These are phyloP conservation scores for Fragaria vesca DNA, from an alignment of 306 rosid species.

Conservation along the genomic window DNA sequence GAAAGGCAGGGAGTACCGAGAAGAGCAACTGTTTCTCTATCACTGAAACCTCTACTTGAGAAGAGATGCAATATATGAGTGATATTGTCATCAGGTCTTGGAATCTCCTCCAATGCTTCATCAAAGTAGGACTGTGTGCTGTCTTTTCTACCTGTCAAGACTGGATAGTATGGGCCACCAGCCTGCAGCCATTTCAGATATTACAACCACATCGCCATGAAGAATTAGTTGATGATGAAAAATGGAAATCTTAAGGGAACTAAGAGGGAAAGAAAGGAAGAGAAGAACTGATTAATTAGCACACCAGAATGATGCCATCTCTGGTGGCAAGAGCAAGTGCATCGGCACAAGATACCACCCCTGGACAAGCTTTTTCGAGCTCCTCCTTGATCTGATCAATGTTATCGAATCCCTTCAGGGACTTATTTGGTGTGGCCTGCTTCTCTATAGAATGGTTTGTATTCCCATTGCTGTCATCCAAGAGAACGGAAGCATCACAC, in stretches of 20 bases:
- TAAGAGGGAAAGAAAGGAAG: not conserved
- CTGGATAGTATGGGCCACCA: constrained; percentile 87
- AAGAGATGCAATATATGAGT: constrained; percentile 60
- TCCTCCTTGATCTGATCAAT: constrained; percentile 40
- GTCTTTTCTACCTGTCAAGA: constrained; percentile 72
- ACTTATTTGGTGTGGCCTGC: constrained; percentile 73
- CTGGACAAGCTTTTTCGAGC: constrained; percentile 43
- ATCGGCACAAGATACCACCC: constrained; percentile 50
- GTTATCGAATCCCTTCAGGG: constrained; percentile 37
- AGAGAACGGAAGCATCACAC: constrained; percentile 46
- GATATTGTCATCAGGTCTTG: constrained; percentile 61
- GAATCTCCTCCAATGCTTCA: constrained; percentile 62
- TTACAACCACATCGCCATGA: constrained; percentile 4
- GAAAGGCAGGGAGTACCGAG: constrained; percentile 42
- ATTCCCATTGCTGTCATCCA: constrained; percentile 49
- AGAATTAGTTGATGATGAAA: not conserved
- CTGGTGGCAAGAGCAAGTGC: constrained; percentile 39
- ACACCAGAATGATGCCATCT: constrained; percentile 45
- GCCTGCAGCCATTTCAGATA: constrained; percentile 39
- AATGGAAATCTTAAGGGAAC: not conserved
- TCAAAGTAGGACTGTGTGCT: constrained; percentile 49
- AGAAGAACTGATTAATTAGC: not conserved
- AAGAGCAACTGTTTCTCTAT: constrained; percentile 86
- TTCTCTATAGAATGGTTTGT: constrained; percentile 49
- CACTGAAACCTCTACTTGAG: constrained; percentile 60